Evolutionary conservation across 1,139 yeast species (phyloP), one percentile per base, ranked within the genome.

Genomic region (Kluyveromyces marxianus): DNA sequence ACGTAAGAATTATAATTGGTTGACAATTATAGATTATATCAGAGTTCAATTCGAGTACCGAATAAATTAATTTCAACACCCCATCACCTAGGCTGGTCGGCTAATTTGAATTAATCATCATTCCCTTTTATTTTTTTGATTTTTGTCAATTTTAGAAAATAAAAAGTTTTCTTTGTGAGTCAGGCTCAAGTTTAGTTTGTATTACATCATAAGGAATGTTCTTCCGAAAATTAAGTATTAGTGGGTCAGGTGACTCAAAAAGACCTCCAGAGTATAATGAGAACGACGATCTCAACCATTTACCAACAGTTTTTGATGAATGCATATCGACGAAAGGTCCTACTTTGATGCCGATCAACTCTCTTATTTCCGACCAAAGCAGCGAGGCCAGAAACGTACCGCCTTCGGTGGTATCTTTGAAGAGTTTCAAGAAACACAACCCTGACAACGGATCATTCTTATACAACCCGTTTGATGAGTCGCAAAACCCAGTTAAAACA

Each of bases 391-490:
- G n/a, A 4, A 21, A 21, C 21, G 8, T 21, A 5, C 4, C 34
- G 6, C 34, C 5, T n/a, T 21, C 34, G n/a, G n/a, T 44, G 7
- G 27, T 39, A 4, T 35, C 43, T 35, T 28, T 48, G 24, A 28
- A 33, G 35, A 41, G 30, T 21, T 40, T 48, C 28, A 45, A 44
- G 36, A 32, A 10, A 21, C n/a, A 32, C 4, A n/a, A n/a, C n/a
- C n/a, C n/a, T n/a, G n/a, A 10, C 34, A 10, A 10, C n/a, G 8
- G 21, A 10, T 21, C 34, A n/a, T 35, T 48, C 27, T 37, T 38
- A n/a, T 48, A 46, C 44, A 48, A 48, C 39, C 38, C 41, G 4
- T 46, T 48, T 39, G 39, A 44, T 35, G 25, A 14, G 5, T 26
- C 26, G 6, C 27, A 28, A 7, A 47, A 44, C 38, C 47, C 50